Percentiles rank a stretch among this genome's conserved stretches.
phyloP scores from a whole-genome alignment of 2,329 filamentous ascomycete species.

The Ophiosphaerella korrae region DNA sequence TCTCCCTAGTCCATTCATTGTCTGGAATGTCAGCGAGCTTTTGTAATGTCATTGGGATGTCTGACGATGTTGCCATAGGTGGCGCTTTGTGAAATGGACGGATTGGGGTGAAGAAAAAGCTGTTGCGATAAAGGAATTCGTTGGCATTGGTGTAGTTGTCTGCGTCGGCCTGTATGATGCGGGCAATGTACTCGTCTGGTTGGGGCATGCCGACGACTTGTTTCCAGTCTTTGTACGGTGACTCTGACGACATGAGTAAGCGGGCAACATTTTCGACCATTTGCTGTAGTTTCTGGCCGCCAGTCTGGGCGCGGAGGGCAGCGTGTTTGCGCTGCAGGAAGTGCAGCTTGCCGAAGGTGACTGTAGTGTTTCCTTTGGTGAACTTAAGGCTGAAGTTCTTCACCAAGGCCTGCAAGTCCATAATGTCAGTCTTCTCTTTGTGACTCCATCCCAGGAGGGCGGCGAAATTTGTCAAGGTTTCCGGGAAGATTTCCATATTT shows the following conservation, averaged over 20 bases:
- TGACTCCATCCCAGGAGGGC: conserved; percentile 86
- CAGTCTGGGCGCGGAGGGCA: conserved; percentile 52
- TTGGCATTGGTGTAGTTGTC: conserved; percentile 62
- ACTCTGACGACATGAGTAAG: conserved; percentile 36
- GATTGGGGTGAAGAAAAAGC: conserved; percentile 61
- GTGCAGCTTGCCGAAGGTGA: conserved; percentile 78
- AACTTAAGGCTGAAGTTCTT: conserved; percentile 83
- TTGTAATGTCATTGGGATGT: conserved; percentile 26
- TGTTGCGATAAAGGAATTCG: conserved; percentile 62
- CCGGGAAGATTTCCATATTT: conserved; percentile 65
- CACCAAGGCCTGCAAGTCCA: conserved; percentile 73
- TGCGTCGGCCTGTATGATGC: conserved; percentile 59
- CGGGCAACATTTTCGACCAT: conserved; percentile 42
- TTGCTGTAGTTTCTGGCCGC: conserved; percentile 49
- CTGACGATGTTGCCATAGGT: conserved; percentile 11
- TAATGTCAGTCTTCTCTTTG: conserved; percentile 68
- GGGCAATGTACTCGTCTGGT: conserved; percentile 55
- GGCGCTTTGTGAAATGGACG: conserved; percentile 16
- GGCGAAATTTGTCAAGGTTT: conserved; percentile 78
- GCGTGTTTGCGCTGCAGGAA: conserved; percentile 77
- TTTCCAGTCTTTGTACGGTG: conserved; percentile 32
- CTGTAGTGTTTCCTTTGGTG: conserved; percentile 86
- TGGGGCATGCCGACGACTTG: conserved; percentile 23
- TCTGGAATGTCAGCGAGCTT: conserved; percentile 19
- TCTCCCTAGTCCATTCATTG: conserved; percentile 32